Evolutionary conservation across 805 yeast species (phyloP), one percentile per base, ranked within the genome.

Genomic region (Yarrowia sp.): DNA sequence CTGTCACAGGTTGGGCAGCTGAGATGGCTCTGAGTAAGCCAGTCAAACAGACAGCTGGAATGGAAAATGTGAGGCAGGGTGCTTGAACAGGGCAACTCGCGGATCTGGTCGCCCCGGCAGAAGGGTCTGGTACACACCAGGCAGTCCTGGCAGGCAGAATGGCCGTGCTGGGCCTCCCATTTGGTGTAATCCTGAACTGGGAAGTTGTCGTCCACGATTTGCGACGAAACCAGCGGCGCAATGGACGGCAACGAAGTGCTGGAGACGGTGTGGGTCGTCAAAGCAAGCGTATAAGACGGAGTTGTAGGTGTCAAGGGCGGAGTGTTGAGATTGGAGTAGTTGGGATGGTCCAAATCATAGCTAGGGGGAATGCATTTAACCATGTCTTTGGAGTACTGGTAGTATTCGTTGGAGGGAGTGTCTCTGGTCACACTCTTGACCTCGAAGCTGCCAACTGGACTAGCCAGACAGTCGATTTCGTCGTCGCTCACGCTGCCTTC

Each of bases 401-500:
- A 15, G 53, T n/a, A n/a, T 2, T 49, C 20, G 36, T n/a, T 10
- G 20, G 19, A 9, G 14, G 53, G 39, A 9, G 15, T n/a, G 10
- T 30, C 20, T 49, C 20, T 15, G 7, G 53, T 33, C 19, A 33
- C 53, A 30, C 39, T 33, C 53, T 49, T 49, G 36, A 24, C 52
- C n/a, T 50, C 40, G 13, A 50, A 50, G 24, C 40, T 33, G 42
- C 42, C 56, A 9, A 50, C 56, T 19, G 56, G 56, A 36, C 17
- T 50, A 13, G 56, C 30, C 30, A 36, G 42, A 9, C 36, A 24
- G 9, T 50, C 55, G 7, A 52, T 19, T 1, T 52, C 58, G 43
- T 52, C 58, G 15, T 52, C 56, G 56, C 39, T 49, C 55, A 50
- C n/a, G 40, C 43, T 52, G 43, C 14, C n/a, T 17, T 52, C 58